Evolutionary conservation across 139 green algal genomes (phyloP).

Genomic region (Raphidocelis subcapitata): DNA sequence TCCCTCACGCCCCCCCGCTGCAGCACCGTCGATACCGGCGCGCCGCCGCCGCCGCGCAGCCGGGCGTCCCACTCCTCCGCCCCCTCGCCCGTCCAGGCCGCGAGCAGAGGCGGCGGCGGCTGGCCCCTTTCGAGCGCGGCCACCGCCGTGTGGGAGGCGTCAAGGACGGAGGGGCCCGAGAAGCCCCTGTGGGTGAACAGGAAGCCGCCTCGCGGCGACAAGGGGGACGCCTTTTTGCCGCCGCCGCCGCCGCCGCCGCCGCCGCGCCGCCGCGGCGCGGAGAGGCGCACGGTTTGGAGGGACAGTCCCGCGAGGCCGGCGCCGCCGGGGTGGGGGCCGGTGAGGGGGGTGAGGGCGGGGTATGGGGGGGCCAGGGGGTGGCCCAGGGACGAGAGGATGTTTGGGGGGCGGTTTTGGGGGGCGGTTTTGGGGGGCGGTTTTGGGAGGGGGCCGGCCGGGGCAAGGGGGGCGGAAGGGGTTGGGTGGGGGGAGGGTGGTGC

Average conservation of each 20-base stretch:
- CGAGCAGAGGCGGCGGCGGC: background rate
- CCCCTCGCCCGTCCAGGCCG: conserved; percentile 65
- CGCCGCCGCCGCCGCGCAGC: conserved; percentile 39
- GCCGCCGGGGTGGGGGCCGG: conserved; percentile 62
- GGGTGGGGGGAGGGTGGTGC: too few species aligned
- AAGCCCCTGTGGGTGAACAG: conserved; percentile 90
- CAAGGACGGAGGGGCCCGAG: conserved; percentile 80
- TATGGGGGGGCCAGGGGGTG: conserved; percentile 66
- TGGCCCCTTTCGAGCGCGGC: conserved; percentile 36
- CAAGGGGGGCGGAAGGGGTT: too few species aligned
- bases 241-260: background rate
- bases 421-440: too few species aligned
- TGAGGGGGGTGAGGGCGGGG: conserved; percentile 85
- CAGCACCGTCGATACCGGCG: conserved; percentile 49
- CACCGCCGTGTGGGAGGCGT: conserved; percentile 74
- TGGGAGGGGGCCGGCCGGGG: too few species aligned
- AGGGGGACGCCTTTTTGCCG: conserved; percentile 32
- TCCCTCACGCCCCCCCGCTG: conserved; percentile 48
- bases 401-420: background rate
- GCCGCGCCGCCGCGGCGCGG: background rate
- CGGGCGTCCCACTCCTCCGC: conserved; percentile 53
- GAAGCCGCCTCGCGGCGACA: conserved; percentile 63
- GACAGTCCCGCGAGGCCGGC: conserved; percentile 55
- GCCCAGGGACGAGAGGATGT: conserved; percentile 51
- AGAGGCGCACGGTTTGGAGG: background rate